A percentile compares a stretch with the other conserved stretches of the same genome.
Conservation (phyloP, 441 rosid genomes). For the Hura crepitans region DNA sequence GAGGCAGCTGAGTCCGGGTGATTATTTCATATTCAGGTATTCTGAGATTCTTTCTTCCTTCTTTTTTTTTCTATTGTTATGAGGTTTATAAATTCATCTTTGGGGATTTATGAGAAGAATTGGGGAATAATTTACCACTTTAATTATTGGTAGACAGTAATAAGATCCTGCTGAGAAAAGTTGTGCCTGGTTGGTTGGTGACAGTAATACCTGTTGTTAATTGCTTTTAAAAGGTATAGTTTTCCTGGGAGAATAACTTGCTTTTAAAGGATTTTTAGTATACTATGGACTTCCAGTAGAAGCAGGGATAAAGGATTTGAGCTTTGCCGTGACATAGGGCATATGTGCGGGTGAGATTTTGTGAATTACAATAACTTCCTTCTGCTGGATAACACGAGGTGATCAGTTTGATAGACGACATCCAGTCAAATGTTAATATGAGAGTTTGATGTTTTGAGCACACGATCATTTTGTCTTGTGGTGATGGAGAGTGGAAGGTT, state of each 20-base stretch:
- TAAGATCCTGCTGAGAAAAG: background rate
- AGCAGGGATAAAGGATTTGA: background rate
- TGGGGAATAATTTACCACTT: background rate
- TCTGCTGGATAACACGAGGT: background rate
- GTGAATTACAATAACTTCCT: background rate
- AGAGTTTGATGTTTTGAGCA: background rate
- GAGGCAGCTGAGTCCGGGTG: conserved; percentile 27
- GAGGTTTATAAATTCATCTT: background rate
- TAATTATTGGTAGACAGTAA: background rate
- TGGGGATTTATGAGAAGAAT: background rate
- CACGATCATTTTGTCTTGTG: background rate
- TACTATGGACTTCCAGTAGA: background rate
- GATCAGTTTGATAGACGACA: background rate
- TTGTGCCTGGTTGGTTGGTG: background rate
- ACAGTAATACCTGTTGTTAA: background rate
- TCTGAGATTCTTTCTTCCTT: background rate
- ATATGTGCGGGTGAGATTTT: background rate
- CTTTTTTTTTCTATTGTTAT: background rate
- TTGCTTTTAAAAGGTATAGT: background rate
- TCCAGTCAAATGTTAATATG: background rate
- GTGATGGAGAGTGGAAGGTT: background rate
- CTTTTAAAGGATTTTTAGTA: background rate
- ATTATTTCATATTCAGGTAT: conserved; percentile 9
- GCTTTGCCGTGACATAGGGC: background rate
- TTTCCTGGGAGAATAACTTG: background rate